A percentile compares a stretch with the other conserved stretches of the same genome.
Conservation (phyloP, 176 grass and related monocot species). For the Stipa capillata region DNA sequence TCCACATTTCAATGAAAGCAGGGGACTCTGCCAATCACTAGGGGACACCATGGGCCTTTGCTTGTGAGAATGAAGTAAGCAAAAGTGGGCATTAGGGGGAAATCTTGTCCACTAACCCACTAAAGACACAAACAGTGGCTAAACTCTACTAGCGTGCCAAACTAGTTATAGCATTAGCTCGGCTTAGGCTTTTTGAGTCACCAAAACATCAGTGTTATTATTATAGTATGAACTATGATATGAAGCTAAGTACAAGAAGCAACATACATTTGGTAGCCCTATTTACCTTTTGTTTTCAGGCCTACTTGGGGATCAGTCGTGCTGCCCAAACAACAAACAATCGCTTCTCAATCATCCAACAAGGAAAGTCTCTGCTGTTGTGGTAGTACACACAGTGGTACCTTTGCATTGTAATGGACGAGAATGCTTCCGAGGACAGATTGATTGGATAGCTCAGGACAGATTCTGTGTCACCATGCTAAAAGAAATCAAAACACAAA, state of each 20-base stretch:
- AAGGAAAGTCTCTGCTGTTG: background rate
- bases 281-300: conserved; percentile 29
- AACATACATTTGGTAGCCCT: conserved; percentile 14
- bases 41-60: conserved; percentile 45
- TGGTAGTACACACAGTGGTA: conserved; percentile 10
- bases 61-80: conserved; percentile 41
- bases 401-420: conserved; percentile 28
- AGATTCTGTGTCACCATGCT: conserved; percentile 23
- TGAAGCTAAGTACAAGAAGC: background rate
- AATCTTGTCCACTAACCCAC: conserved; percentile 16
- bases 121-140: conserved; percentile 16
- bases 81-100: conserved; percentile 35
- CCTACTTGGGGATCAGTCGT: conserved; percentile 27
- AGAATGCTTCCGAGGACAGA: conserved; percentile 29
- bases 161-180: conserved; percentile 28
- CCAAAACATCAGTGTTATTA: conserved; percentile 3
- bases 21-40: conserved; percentile 39
- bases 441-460: conserved; percentile 41
- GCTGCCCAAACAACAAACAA: conserved; percentile 30
- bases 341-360: conserved; percentile 14
- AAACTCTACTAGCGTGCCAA: conserved; percentile 29
- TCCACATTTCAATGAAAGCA: conserved; percentile 35
- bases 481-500: no score
- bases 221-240: background rate
- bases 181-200: conserved; percentile 29